phyloP scores from a whole-genome alignment of 345 rosid species.

The Isatis tinctoria region DNA sequence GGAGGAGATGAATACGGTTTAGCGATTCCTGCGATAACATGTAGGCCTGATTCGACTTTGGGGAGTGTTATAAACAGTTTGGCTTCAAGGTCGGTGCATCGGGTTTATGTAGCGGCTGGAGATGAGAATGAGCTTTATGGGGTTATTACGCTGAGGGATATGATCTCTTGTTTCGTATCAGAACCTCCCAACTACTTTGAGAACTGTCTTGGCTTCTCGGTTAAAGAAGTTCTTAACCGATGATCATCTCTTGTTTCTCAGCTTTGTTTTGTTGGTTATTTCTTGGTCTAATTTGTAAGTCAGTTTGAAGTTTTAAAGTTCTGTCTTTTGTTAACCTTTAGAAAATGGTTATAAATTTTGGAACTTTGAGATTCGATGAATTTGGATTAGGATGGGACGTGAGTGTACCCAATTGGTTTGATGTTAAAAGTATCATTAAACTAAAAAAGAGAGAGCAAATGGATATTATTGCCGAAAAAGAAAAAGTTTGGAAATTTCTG shows the following conservation, averaged over 20 bases:
- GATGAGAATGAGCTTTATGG: slow-evolving; percentile 58
- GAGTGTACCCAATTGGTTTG: not conserved
- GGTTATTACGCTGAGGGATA: slow-evolving; percentile 84
- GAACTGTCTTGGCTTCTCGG: slow-evolving; percentile 51
- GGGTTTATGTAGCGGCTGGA: slow-evolving; percentile 57
- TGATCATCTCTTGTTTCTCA: slow-evolving; percentile 29
- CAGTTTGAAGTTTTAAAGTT: not conserved
- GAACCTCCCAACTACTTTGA: slow-evolving; percentile 78
- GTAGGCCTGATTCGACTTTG: slow-evolving; percentile 54
- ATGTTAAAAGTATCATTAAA: not conserved
- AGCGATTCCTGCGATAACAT: slow-evolving; percentile 55
- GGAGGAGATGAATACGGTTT: slow-evolving; percentile 39
- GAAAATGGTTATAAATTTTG: not conserved
- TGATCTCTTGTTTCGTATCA: slow-evolving; percentile 75
- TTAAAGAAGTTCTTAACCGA: slow-evolving; percentile 50
- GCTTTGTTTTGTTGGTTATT: not conserved
- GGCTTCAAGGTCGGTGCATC: slow-evolving; percentile 64
- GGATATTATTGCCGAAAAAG: not conserved
- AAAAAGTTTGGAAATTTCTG: not conserved
- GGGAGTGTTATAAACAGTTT: slow-evolving; percentile 66
- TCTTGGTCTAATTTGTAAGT: slow-evolving; percentile 7
- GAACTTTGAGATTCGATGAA: not conserved
- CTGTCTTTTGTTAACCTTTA: not conserved
- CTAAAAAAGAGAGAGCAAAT: not conserved
- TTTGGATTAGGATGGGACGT: not conserved